phyloP scores from a whole-genome alignment of 2,329 filamentous ascomycete genomes.

The Mariannaea elegans region DNA sequence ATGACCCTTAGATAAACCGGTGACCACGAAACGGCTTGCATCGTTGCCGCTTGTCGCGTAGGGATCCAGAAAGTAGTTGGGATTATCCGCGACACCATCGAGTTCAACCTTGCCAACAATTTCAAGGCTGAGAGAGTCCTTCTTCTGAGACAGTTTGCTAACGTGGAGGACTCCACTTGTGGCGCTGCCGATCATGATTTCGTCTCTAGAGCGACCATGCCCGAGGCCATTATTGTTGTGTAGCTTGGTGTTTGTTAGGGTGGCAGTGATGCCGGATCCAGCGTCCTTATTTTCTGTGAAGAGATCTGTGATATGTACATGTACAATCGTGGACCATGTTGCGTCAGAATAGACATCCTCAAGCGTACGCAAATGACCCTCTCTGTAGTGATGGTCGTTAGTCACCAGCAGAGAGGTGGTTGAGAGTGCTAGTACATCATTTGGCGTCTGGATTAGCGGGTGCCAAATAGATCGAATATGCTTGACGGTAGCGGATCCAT shows the following conservation, averaged over 20 bases:
- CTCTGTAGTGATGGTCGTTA: constrained; percentile 65
- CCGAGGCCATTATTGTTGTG: constrained; percentile 67
- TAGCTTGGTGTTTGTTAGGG: constrained; percentile 53
- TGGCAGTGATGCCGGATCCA: constrained; percentile 43
- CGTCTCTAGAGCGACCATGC: constrained; percentile 52
- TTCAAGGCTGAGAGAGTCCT: constrained; percentile 40
- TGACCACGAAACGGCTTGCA: constrained; percentile 62
- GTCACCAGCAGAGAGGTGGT: constrained; percentile 64
- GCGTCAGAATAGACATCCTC: constrained; percentile 55
- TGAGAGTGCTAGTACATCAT: constrained; percentile 62
- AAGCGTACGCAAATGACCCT: constrained; percentile 55
- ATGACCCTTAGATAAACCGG: constrained; percentile 54
- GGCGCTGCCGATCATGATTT: constrained; percentile 55
- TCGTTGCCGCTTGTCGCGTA: constrained; percentile 55
- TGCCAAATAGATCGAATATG: constrained; percentile 64
- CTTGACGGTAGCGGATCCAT: constrained; percentile 50
- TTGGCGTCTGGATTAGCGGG: constrained; percentile 64
- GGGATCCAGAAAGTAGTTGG: constrained; percentile 64
- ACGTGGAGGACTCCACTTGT: constrained; percentile 58
- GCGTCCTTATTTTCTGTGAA: constrained; percentile 25
- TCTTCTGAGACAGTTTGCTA: constrained; percentile 37
- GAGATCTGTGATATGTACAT: constrained; percentile 48
- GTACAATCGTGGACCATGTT: constrained; percentile 60
- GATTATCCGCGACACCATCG: constrained; percentile 63
- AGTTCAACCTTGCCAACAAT: constrained; percentile 52